phyloP scores from a whole-genome alignment of 192 early-diverging fungal species.

The Backusella sp. region DNA sequence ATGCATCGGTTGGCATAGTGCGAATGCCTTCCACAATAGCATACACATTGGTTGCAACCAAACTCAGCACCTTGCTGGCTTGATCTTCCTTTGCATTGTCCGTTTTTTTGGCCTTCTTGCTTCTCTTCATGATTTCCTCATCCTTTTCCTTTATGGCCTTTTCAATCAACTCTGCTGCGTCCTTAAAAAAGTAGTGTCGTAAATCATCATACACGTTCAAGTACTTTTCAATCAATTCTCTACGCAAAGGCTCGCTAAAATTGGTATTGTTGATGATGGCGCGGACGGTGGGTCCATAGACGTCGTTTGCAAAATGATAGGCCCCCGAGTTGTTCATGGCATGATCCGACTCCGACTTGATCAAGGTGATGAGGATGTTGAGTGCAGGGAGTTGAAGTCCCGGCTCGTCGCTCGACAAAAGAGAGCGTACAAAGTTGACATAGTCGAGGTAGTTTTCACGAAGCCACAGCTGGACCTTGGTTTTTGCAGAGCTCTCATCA shows the following conservation, averaged over 20 bases:
- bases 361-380: slow-evolving; percentile 67
- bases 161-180: slow-evolving; percentile 39
- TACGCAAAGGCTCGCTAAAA: slow-evolving; percentile 60
- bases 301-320: slow-evolving; percentile 70
- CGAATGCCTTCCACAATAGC: slow-evolving; percentile 57
- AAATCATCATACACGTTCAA: slow-evolving; percentile 84
- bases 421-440: slow-evolving; percentile 46
- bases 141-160: slow-evolving; percentile 25
- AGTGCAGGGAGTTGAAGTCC: slow-evolving; percentile 75
- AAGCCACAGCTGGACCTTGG: slow-evolving; percentile 72
- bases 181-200: slow-evolving; percentile 79
- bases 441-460: slow-evolving; percentile 76
- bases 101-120: slow-evolving; percentile 4
- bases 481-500: slow-evolving; percentile 33
- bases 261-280: slow-evolving; percentile 54
- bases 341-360: slow-evolving; percentile 62
- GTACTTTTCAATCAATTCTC: slow-evolving; percentile 65
- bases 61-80: slow-evolving; percentile 11
- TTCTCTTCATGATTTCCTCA: slow-evolving; percentile 33
- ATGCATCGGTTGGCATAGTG: slow-evolving; percentile 53
- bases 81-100: slow-evolving; percentile 15
- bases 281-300: slow-evolving; percentile 58
- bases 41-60: slow-evolving; percentile 59
- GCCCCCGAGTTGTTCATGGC: slow-evolving; percentile 28
- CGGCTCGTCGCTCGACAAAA: slow-evolving; percentile 61